Conservation (phyloP, 176 grass and related monocot species). For the Zizania latifolia region DNA sequence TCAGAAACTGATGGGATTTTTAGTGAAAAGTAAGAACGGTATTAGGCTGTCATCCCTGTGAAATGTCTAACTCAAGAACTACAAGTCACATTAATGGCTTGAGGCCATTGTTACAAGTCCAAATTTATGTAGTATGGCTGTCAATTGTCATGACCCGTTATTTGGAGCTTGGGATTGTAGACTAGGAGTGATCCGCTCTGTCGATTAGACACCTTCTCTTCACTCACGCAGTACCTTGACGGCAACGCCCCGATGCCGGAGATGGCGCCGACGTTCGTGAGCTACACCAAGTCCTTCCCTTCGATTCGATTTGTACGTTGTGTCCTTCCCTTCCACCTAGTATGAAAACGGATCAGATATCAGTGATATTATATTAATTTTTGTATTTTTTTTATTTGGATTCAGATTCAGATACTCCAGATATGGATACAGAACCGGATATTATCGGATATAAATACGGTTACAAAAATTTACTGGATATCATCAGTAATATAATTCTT, state of each 20-base stretch:
- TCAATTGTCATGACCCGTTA: neutral
- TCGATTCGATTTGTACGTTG: slow-evolving; percentile 44
- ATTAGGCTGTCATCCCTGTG: neutral
- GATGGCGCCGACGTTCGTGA: slow-evolving; percentile 29
- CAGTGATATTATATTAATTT: no score
- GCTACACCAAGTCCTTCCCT: slow-evolving; percentile 44
- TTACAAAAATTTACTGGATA: no score
- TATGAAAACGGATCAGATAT: no score
- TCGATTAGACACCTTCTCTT: neutral
- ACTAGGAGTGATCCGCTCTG: neutral
- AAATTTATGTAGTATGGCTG: neutral
- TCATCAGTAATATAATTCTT: no score
- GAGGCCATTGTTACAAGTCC: neutral
- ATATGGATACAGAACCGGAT: no score
- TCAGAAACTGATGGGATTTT: neutral
- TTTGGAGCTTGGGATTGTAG: neutral
- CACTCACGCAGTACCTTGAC: slow-evolving; percentile 42
- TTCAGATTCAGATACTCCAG: no score
- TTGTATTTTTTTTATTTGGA: no score
- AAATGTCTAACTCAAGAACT: neutral
- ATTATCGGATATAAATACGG: no score
- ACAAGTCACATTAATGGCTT: neutral
- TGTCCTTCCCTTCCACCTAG: slow-evolving; percentile 56
- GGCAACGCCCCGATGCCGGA: slow-evolving; percentile 45
- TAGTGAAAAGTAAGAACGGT: neutral